Base-by-base conservation (phyloP, 768 basidiomycete genomes). In the Paxillus rubicundulus region DNA sequence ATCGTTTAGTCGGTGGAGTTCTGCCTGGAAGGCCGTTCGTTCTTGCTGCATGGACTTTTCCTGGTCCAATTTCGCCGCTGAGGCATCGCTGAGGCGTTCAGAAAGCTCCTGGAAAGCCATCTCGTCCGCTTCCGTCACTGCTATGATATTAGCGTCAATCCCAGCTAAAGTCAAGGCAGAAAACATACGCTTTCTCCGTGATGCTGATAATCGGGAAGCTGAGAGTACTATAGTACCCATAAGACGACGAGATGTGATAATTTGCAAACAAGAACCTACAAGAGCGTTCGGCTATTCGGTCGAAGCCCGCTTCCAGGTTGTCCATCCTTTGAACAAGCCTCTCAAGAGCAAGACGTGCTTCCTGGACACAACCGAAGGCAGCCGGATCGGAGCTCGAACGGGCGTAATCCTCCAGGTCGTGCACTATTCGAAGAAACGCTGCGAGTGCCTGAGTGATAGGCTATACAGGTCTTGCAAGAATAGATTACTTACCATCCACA, bases 221-320 rank as follows among this genome's bases (percentile, higher is more conserved):
- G 90, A 92, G 36, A 92, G 76, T 33, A 93, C 91, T 92, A 47
- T 28, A 49, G 52, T 27, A 37, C 16, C 32, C 53, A 53, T n/a
- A 55, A 56, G 36, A 46, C 13, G 45, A 51, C 17, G 45, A 51
- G 16, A 39, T 9, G 2, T 16, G 17, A 36, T 33, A 5, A 18
- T 3, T 3, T 28, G 28, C 5, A 13, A 20, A 20, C 3, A n/a
- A 24, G 16, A 55, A 60, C 89, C 50, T 65, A 92, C 92, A 68
- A 53, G 89, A 90, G 43, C 87, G 82, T 65, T 94, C 91, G 3
- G 89, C 87, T 60, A 95, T 86, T 56, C 84, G 81, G 60, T 95
- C 93, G 62, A 97, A 94, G 2, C 87, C 86, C 1, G 80, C 67
- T 65, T 91, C 87, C 12, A 95, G 74, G 21, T 74, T 77, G 54